Conservation (phyloP, 192 early-diverging fungal genomes). For the Umbelopsis vinacea region DNA sequence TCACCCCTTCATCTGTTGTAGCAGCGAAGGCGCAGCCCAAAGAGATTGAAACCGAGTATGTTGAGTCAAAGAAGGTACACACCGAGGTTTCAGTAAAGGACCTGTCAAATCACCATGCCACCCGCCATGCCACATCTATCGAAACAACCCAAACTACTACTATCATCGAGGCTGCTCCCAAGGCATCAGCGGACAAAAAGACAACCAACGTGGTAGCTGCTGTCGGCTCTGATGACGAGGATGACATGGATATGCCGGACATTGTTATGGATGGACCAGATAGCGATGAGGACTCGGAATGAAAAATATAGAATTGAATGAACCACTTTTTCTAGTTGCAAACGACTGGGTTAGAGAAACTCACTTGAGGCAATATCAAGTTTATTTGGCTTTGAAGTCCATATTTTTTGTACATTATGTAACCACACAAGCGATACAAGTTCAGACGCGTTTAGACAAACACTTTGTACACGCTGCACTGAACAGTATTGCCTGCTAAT, state of each 20-base stretch:
- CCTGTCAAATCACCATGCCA: too few relatives aligned
- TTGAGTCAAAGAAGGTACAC: too few relatives aligned
- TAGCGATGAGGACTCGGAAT: constrained; percentile 31
- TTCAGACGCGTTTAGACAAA: neutral
- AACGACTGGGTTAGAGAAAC: too few relatives aligned
- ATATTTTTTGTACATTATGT: neutral
- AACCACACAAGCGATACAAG: neutral
- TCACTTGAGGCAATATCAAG: too few relatives aligned
- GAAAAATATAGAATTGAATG: too few relatives aligned
- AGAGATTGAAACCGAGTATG: too few relatives aligned
- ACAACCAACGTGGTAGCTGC: neutral
- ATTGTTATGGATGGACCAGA: constrained; percentile 43
- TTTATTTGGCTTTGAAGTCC: constrained; percentile 1
- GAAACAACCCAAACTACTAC: neutral
- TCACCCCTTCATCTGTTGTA: too few relatives aligned
- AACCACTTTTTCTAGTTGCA: constrained; percentile 1
- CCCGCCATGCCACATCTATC: too few relatives aligned
- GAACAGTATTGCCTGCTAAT: neutral
- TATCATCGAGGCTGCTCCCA: neutral
- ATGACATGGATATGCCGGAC: constrained; percentile 30
- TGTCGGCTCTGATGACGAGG: constrained; percentile 26
- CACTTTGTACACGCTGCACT: neutral
- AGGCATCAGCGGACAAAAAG: neutral
- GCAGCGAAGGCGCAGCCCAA: too few relatives aligned
- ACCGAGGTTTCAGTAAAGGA: too few relatives aligned